Evolutionary conservation across 208 protist genomes (phyloP), one percentile per base, ranked within the genome.

Genomic region (Lotmaria passim): DNA sequence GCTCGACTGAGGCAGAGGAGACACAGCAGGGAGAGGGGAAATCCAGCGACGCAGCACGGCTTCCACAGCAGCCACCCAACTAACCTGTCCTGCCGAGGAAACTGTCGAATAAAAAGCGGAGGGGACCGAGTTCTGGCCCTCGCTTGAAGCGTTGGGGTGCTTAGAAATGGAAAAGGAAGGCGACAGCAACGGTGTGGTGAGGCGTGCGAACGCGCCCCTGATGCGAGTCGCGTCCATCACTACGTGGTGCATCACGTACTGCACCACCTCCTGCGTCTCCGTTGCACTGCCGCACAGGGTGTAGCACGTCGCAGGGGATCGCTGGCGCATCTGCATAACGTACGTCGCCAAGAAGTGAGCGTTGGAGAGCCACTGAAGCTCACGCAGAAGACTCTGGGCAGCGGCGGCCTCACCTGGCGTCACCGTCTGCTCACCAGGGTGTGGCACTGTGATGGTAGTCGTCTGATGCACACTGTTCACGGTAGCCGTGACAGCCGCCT

Each of bases 301-400:
- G 53, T 67, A 58, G 47, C 48, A 47, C 44, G 52, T 44, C 59
- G 41, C 36, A 19, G 26, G 56, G 55, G 46, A 50, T 26, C 31
- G 62, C 23, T 57, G 56, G 26, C 56, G 36, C 66, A 64, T 55
- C 8, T 52, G 66, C 8, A 57, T 52, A 23, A 89, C 38, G 52
- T 81, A 86, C 7, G 84, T 86, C 11, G 84, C 81, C 17, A 90
- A 60, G 57, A 79, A 90, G 72, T 90, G 80, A 33, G 70, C 73
- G 11, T 47, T 65, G 46, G 77, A 64, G 2, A 70, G 28, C 31
- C 58, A 60, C 39, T 43, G 62, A 19, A 76, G 19, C 24, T 52
- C 33, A 7, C 14, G 43, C 60, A 76, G 15, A n/a, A 71, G 12
- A 5, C 19, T 26, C 33, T 64, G 74, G 19, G 60, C 52, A 12